Evolutionary conservation across 768 basidiomycete species (phyloP).

Genomic region (Boletellus emodensis): DNA sequence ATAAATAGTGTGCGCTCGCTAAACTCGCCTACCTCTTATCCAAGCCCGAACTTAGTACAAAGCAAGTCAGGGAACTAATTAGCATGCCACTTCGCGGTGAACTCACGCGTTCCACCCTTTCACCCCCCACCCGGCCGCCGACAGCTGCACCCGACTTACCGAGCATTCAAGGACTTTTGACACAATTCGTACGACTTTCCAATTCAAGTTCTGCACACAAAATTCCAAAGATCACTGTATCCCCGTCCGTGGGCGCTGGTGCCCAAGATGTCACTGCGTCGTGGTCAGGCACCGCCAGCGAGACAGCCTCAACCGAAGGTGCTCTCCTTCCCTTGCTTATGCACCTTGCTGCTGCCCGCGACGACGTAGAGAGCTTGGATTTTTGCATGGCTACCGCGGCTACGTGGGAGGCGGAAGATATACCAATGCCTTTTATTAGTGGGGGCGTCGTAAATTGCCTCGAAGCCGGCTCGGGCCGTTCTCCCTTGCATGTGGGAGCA

Average conservation of each 20-base stretch:
- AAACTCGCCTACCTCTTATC: slow-evolving; percentile 90
- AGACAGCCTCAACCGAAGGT: slow-evolving; percentile 64
- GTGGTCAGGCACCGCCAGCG: slow-evolving; percentile 77
- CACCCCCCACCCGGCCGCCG: slow-evolving; percentile 40
- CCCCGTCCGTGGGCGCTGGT: slow-evolving; percentile 35
- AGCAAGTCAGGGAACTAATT: slow-evolving; percentile 72
- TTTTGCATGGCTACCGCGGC: slow-evolving; percentile 49
- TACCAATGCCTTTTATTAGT: slow-evolving; percentile 34
- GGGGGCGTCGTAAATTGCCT: slow-evolving; percentile 73
- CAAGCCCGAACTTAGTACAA: slow-evolving; percentile 67
- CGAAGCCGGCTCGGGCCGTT: slow-evolving; percentile 65
- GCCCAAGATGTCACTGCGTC: slow-evolving; percentile 48
- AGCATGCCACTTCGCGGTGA: slow-evolving; percentile 83
- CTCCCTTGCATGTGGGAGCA: slow-evolving; percentile 77
- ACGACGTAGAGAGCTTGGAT: slow-evolving; percentile 59
- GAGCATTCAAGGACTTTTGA: slow-evolving; percentile 59
- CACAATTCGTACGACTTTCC: slow-evolving; percentile 68
- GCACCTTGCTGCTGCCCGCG: slow-evolving; percentile 70
- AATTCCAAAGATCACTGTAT: slow-evolving; percentile 34
- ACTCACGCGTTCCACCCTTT: slow-evolving; percentile 55
- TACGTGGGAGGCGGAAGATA: slow-evolving; percentile 23
- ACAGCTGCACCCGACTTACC: slow-evolving; percentile 47
- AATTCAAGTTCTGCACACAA: slow-evolving; percentile 37
- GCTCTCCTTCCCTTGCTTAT: slow-evolving; percentile 74
- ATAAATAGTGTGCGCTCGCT: slow-evolving; percentile 72